Evolutionary conservation across 257 asterid species (phyloP), one percentile per base, ranked within the genome.

Genomic region (Rubia yunnanensis): DNA sequence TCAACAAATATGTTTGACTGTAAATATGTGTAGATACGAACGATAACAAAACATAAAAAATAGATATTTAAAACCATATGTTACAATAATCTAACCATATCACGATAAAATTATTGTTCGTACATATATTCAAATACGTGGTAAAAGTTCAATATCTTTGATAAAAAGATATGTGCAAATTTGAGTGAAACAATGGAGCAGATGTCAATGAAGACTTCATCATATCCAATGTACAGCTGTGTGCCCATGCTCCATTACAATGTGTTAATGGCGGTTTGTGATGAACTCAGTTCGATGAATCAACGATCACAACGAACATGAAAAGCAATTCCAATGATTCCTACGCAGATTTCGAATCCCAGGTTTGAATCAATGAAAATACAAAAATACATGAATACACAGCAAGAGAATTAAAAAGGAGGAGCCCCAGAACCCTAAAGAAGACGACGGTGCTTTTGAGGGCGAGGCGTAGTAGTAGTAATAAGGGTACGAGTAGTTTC

Each of bases 401-500:
- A 72, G 50, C 55, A 77, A 56, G 38, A 82, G 15, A 24, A 69
- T 30, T 8, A 79, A 44, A 76, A 79, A 18, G 70, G 78, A 57
- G 65, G 70, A 73, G 4, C 74, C 80, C 62, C 63, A 77, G 18
- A 52, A 67, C 36, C 73, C 31, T 46, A 64, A 36, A 60, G 74
- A 56, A 55, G 86, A 61, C 68, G 44, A 61, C 70, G 44, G 84
- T 67, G 86, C 85, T 30, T 73, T 64, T 1, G 96, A 86, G 20
- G 52, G 52, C 52, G 52, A 44, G 70, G 84, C 74, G 54, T 81
- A 81, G 74, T 71, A 90, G 70, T 90, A 88, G 68, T 90, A 81
- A 68, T 90, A 85, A 63, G 97, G 97, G 69, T 67, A 76, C 3
- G 91, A 60, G 31, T 70, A 78, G 68, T 89, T 85, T 70, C 74